Conservation (phyloP, 805 yeast genomes). For the Candida lessepsii region DNA sequence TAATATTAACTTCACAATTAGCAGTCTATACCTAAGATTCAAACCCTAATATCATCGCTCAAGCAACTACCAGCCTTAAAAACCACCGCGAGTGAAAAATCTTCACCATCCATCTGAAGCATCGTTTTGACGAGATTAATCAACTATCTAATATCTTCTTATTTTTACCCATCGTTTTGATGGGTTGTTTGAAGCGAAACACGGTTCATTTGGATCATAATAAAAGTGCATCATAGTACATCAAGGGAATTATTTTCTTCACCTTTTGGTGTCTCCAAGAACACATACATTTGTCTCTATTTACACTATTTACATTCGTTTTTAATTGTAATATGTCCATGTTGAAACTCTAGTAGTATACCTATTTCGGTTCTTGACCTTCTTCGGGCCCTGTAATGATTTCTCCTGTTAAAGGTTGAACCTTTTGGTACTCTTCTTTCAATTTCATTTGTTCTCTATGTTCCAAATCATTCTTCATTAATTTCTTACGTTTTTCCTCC, state of each 20-base stretch:
- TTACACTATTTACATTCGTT: constrained; percentile 8
- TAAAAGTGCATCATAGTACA: constrained; percentile 48
- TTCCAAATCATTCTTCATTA: constrained; percentile 56
- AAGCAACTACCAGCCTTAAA: neutral
- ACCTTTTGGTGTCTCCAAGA: constrained; percentile 51
- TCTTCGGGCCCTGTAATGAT: constrained; percentile 30
- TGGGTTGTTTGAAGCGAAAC: constrained; percentile 37
- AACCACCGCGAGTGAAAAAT: constrained; percentile 3
- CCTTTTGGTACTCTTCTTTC: constrained; percentile 51
- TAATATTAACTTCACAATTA: too few species aligned
- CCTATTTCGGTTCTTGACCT: neutral
- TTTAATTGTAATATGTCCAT: too few species aligned
- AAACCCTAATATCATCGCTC: too few species aligned
- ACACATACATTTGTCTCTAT: constrained; percentile 36
- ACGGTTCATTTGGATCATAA: constrained; percentile 7
- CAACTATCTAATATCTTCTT: constrained; percentile 29
- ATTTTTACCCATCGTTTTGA: constrained; percentile 44
- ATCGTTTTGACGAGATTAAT: constrained; percentile 7
- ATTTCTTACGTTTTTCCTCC: constrained; percentile 48
- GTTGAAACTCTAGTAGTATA: too few species aligned
- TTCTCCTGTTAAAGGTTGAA: constrained; percentile 56
- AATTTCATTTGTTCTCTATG: constrained; percentile 64
- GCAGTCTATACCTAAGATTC: too few species aligned
- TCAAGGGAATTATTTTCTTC: constrained; percentile 28
- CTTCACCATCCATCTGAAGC: constrained; percentile 7